Evolutionary conservation across 2,329 filamentous ascomycete genomes (phyloP).

Genomic region (Fusarium decemcellulare): DNA sequence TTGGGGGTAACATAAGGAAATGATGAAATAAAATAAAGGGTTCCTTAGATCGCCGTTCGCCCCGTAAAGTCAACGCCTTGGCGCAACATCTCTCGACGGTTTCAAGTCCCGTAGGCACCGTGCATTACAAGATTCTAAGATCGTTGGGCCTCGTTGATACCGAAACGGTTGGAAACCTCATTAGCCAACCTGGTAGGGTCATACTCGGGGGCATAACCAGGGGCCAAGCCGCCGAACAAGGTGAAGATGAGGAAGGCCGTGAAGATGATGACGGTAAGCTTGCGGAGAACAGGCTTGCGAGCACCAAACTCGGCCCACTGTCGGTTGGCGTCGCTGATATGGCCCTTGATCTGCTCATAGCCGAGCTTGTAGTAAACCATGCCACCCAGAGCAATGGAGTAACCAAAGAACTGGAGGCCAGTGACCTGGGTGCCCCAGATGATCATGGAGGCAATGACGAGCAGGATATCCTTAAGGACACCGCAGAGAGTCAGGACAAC

Average conservation of each 20-base stretch:
- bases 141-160: slow-evolving; percentile 52
- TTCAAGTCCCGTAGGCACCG: slow-evolving; percentile 32
- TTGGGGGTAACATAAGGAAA: slow-evolving; percentile 29
- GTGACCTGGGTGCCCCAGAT: slow-evolving; percentile 86
- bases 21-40: slow-evolving; percentile 41
- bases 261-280: slow-evolving; percentile 78
- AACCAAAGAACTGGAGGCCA: slow-evolving; percentile 85
- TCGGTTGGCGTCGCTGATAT: slow-evolving; percentile 78
- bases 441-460: slow-evolving; percentile 83
- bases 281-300: slow-evolving; percentile 82
- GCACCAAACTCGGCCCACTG: slow-evolving; percentile 90
- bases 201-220: slow-evolving; percentile 70
- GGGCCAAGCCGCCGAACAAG: slow-evolving; percentile 77
- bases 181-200: slow-evolving; percentile 65
- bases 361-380: slow-evolving; percentile 90
- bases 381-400: slow-evolving; percentile 82
- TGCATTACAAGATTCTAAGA: slow-evolving; percentile 32
- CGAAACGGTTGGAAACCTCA: slow-evolving; percentile 65
- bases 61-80: slow-evolving; percentile 47
- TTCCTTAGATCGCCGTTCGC: slow-evolving; percentile 52
- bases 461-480: slow-evolving; percentile 89
- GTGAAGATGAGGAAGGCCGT: slow-evolving; percentile 77
- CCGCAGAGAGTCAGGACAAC: slow-evolving; percentile 89
- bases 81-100: slow-evolving; percentile 19
- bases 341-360: slow-evolving; percentile 85